Evolutionary conservation across 768 basidiomycete species (phyloP), one percentile per base, ranked within the genome.

Genomic region (Suillus bovinus): DNA sequence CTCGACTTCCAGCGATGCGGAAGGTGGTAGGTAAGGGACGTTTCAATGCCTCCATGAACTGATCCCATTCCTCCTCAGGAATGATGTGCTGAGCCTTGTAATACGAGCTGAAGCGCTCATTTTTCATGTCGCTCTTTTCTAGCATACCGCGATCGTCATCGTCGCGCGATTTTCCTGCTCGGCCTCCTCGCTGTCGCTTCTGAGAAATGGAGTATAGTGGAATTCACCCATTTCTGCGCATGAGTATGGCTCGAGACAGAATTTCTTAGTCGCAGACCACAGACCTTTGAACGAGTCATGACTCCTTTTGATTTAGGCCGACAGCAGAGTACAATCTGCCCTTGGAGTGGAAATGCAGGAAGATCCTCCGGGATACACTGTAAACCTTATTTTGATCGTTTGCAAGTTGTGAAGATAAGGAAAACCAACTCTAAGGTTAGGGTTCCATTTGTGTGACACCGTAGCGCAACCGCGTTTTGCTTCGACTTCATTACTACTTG

Each of bases 11-110:
- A 0, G 94, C 89, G 20, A 99, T 88, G 44, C 97, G 83, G 74
- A 99, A 99, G 0, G 96, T 97, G 0, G 94, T 96, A 4, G 97
- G 97, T 44, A 99, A 78, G 41, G 92, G 91, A 31, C 79, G 79
- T 47, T 84, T 82, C 61, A 96, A 72, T 1, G 83, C 73, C 6
- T 84, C 81, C 66, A 94, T 75, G 63, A 98, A 90, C 1, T 66
- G 54, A 0, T 86, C 82, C 93, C 94, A 99, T 72, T 99, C 93
- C 2, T 85, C 83, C 0, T 88, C 86, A 1, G 86, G 78, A 5
- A 97, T 76, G 50, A 96, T 86, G 16, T 83, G 80, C 74, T 97
- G 96, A 0, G 86, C 82, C 69, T 82, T 81, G 76, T 93, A 93
- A 72, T 93, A 93, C 8, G 77, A 76, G 56, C 79, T 79, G 64